Percentiles rank a stretch among this genome's conserved stretches.
These are phyloP conservation scores for Sporothrix pallida DNA, from an alignment of 2,329 filamentous ascomycete genomes.

Conservation along the genomic window DNA sequence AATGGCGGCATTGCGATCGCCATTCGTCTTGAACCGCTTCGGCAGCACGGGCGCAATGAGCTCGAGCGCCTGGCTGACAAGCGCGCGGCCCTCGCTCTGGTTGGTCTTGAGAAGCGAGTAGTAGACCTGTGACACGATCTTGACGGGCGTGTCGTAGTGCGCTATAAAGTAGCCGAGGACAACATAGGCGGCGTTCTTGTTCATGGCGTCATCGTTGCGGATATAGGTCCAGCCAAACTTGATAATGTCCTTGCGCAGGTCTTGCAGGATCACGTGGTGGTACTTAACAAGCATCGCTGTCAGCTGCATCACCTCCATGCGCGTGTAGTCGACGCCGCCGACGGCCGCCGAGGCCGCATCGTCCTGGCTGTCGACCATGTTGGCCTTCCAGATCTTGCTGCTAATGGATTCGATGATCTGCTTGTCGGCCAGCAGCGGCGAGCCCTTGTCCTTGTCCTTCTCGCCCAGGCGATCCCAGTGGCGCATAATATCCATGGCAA, in stretches of 20 bases:
- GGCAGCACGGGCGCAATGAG: slow-evolving; percentile 93
- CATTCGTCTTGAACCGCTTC: slow-evolving; percentile 72
- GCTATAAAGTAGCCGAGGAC: slow-evolving; percentile 98
- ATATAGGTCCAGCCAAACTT: slow-evolving; percentile 99
- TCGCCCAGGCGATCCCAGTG: slow-evolving; percentile 69
- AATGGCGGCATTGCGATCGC: slow-evolving; percentile 72
- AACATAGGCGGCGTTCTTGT: slow-evolving; percentile 97
- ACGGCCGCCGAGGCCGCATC: slow-evolving; percentile 72
- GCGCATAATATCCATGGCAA: slow-evolving; percentile 94
- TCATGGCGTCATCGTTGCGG: slow-evolving; percentile 96
- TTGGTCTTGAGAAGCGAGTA: slow-evolving; percentile 88
- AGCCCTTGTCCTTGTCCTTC: slow-evolving; percentile 50
- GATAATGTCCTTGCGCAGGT: slow-evolving; percentile 95
- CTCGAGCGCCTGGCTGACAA: slow-evolving; percentile 94
- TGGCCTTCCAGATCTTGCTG: slow-evolving; percentile 91
- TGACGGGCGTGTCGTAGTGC: slow-evolving; percentile 92
- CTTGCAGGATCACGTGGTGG: slow-evolving; percentile 83
- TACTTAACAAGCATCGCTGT: slow-evolving; percentile 96
- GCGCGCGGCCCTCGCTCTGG: slow-evolving; percentile 88
- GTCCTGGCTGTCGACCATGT: slow-evolving; percentile 79
- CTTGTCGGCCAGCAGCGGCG: slow-evolving; percentile 79
- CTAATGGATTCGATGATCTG: slow-evolving; percentile 88
- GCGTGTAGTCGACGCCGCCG: slow-evolving; percentile 90
- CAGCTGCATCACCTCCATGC: slow-evolving; percentile 94
- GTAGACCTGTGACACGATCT: slow-evolving; percentile 96